Evolutionary conservation across 2,329 filamentous ascomycete species (phyloP).

Genomic region (Ophiosphaerella narmari): DNA sequence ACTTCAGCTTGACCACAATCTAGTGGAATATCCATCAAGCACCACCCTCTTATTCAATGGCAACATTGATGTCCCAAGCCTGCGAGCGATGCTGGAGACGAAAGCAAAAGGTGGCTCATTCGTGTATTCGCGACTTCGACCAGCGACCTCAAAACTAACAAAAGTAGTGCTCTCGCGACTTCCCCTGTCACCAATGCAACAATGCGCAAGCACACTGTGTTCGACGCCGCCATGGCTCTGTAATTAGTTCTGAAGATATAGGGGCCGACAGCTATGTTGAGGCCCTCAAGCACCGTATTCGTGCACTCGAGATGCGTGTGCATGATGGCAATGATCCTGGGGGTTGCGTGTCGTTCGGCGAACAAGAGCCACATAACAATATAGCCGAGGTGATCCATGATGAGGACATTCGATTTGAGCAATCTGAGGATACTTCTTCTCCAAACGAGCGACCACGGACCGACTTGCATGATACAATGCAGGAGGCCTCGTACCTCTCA

Average conservation of each 20-base stretch:
- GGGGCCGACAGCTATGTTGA: slow-evolving; percentile 6
- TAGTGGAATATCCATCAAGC: neutral
- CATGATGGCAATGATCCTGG: neutral
- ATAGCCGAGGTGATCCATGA: neutral
- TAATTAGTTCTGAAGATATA: neutral
- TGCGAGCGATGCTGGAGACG: slow-evolving; percentile 21
- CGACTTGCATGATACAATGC: slow-evolving; percentile 12
- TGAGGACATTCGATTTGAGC: neutral
- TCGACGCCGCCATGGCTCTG: slow-evolving; percentile 7
- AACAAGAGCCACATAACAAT: neutral
- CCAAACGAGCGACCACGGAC: neutral
- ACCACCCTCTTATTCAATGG: slow-evolving; percentile 1
- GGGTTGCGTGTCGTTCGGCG: too few relatives aligned
- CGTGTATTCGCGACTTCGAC: neutral
- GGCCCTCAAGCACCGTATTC: slow-evolving; percentile 5
- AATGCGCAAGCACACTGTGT: slow-evolving; percentile 7
- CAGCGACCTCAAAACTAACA: neutral
- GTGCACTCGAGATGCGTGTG: neutral
- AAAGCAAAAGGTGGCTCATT: slow-evolving; percentile 17
- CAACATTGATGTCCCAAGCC: slow-evolving; percentile 12
- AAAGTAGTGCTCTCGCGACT: slow-evolving; percentile 12
- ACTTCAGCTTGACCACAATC: neutral
- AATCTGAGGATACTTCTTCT: neutral
- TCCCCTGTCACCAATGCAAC: slow-evolving; percentile 10
- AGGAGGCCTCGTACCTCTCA: slow-evolving; percentile 14